phyloP scores from a whole-genome alignment of 176 grass and related monocot genomes.

The Cenchrus fungigraminus region DNA sequence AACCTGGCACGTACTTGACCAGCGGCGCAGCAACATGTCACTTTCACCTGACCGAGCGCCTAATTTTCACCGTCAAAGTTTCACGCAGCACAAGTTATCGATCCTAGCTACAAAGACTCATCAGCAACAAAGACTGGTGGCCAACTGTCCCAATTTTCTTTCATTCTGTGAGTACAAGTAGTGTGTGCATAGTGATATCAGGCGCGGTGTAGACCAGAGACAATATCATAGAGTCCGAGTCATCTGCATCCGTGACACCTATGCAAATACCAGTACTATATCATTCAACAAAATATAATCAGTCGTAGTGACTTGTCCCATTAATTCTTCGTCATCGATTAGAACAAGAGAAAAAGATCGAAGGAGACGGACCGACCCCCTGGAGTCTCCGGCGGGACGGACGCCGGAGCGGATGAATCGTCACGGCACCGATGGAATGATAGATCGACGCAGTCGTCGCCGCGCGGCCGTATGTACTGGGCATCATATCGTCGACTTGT shows the following conservation, averaged over 20 bases:
- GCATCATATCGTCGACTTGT: not conserved
- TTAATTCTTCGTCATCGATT: not conserved
- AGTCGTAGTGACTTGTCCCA: not conserved
- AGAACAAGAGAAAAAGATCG: not conserved
- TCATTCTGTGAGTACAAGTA: not conserved
- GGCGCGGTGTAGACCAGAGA: slow-evolving; percentile 32
- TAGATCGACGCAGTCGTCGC: not conserved
- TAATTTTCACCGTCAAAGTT: no score
- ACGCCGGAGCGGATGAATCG: not conserved
- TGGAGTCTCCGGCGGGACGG: not conserved
- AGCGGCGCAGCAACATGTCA: no score
- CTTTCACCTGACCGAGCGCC: no score
- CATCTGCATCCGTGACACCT: not conserved
- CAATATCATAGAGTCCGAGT: slow-evolving; percentile 1
- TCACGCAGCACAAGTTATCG: no score
- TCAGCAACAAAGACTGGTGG: not conserved
- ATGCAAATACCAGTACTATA: not conserved
- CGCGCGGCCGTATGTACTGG: not conserved
- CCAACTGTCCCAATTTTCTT: not conserved
- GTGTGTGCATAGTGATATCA: not conserved
- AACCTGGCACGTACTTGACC: no score
- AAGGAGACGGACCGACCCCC: not conserved
- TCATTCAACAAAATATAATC: not conserved
- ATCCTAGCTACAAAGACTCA: not conserved
- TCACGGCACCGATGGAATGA: slow-evolving; percentile 22